Evolutionary conservation across 2,329 filamentous ascomycete species (phyloP).

Genomic region (Colletotrichum tamarilloi): DNA sequence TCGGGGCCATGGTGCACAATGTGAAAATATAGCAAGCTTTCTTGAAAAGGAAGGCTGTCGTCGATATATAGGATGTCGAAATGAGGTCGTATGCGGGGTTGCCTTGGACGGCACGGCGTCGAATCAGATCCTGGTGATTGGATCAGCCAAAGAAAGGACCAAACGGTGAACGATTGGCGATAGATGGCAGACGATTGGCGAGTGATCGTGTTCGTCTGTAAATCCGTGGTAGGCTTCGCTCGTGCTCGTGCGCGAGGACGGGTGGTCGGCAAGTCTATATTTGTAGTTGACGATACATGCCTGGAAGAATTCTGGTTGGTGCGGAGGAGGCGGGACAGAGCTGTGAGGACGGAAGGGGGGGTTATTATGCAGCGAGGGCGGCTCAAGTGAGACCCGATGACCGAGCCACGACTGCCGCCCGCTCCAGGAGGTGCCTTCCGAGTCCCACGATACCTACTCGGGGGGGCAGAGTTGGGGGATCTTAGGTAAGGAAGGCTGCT

Average conservation of each 20-base stretch:
- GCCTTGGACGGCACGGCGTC: constrained; percentile 5
- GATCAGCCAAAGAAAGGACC: neutral
- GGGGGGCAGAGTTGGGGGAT: too few relatives aligned
- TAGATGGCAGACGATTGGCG: neutral
- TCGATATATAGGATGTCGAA: neutral
- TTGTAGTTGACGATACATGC: neutral
- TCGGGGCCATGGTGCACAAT: constrained; percentile 50
- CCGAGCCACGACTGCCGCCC: constrained; percentile 12
- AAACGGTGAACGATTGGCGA: neutral
- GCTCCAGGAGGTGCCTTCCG: neutral
- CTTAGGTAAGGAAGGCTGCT: neutral
- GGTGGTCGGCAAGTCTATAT: neutral
- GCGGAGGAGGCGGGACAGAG: neutral
- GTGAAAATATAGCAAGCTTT: neutral
- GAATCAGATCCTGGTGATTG: neutral
- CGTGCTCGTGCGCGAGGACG: neutral
- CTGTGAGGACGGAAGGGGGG: constrained; percentile 2
- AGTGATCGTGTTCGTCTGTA: neutral
- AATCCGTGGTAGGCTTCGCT: neutral
- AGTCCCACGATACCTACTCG: neutral
- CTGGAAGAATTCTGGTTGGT: neutral
- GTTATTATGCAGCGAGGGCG: constrained; percentile 28
- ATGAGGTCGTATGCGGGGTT: constrained; percentile 10
- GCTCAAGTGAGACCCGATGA: constrained; percentile 27
- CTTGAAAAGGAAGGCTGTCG: neutral